phyloP scores from a whole-genome alignment of 345 rosid species.

The Rhizophora mangle region DNA sequence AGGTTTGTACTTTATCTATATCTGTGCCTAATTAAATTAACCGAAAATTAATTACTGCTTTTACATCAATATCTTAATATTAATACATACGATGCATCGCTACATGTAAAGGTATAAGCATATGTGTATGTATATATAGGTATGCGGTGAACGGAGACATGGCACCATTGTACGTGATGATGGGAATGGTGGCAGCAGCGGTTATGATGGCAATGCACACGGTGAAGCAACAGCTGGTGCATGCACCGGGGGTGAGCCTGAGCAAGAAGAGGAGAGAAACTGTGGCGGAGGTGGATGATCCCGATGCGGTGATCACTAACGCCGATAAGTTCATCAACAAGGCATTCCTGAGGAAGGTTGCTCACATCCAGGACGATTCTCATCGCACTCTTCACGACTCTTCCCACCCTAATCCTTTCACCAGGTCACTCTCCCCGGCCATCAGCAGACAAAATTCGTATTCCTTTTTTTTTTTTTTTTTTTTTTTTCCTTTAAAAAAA shows the following conservation, averaged over 20 bases:
- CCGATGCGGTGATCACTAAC: slow-evolving; percentile 29
- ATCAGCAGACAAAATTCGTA: too few relatives aligned
- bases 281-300: slow-evolving; percentile 44
- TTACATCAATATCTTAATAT: too few relatives aligned
- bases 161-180: slow-evolving; percentile 40
- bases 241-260: slow-evolving; percentile 39
- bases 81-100: too few relatives aligned
- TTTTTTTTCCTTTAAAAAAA: not conserved
- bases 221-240: slow-evolving; percentile 43
- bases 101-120: too few relatives aligned
- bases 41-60: too few relatives aligned
- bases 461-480: too few relatives aligned
- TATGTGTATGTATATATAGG: slow-evolving; percentile 13
- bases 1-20: slow-evolving; percentile 2
- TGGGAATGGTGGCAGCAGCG: slow-evolving; percentile 39
- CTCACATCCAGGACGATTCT: slow-evolving; percentile 42
- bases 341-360: slow-evolving; percentile 51
- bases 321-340: slow-evolving; percentile 40
- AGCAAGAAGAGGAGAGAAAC: slow-evolving; percentile 49
- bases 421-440: slow-evolving; percentile 20
- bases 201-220: slow-evolving; percentile 37
- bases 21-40: too few relatives aligned
- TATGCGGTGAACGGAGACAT: slow-evolving; percentile 32
- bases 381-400: slow-evolving; percentile 23
- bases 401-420: slow-evolving; percentile 34